Percentiles rank a stretch among this genome's conserved stretches.
These are phyloP conservation scores for Dactylonectria macrodidyma DNA, from an alignment of 2,329 filamentous ascomycete species.

Conservation along the genomic window DNA sequence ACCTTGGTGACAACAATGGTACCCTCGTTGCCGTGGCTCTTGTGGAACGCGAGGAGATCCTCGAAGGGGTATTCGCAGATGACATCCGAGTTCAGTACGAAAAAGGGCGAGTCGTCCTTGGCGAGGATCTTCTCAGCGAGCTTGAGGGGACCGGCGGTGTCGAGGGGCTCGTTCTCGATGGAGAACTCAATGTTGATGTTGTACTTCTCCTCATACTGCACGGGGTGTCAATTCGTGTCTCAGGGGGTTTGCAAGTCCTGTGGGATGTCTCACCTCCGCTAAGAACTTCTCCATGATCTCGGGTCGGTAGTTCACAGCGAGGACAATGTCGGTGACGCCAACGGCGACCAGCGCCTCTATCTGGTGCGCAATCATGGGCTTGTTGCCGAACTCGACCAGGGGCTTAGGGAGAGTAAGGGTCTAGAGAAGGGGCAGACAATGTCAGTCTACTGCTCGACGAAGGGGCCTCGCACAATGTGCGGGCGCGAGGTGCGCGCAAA, in stretches of 20 bases:
- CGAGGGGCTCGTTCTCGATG: slow-evolving; percentile 94
- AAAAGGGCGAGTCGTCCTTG: slow-evolving; percentile 96
- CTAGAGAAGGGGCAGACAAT: slow-evolving; percentile 60
- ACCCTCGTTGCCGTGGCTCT: slow-evolving; percentile 91
- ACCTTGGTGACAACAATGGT: slow-evolving; percentile 99
- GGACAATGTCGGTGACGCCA: slow-evolving; percentile 96
- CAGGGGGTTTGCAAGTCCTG: neutral
- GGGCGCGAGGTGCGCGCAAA: slow-evolving; percentile 24
- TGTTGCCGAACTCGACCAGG: slow-evolving; percentile 98
- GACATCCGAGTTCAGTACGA: slow-evolving; percentile 98
- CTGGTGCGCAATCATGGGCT: slow-evolving; percentile 99
- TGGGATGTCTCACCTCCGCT: slow-evolving; percentile 76
- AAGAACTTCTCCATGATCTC: slow-evolving; percentile 97
- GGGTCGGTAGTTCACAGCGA: slow-evolving; percentile 98
- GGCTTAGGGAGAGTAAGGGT: slow-evolving; percentile 98
- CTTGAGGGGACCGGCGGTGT: slow-evolving; percentile 95
- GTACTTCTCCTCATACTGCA: slow-evolving; percentile 89
- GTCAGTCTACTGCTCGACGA: slow-evolving; percentile 38
- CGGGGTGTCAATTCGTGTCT: slow-evolving; percentile 25
- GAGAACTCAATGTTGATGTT: slow-evolving; percentile 98
- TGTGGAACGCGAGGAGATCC: slow-evolving; percentile 92
- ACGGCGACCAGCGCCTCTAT: slow-evolving; percentile 94
- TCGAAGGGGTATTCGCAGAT: slow-evolving; percentile 98
- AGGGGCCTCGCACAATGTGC: slow-evolving; percentile 9
- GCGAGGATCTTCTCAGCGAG: slow-evolving; percentile 91